Evolutionary conservation across 75 land plant genomes (phyloP), one percentile per base, ranked within the genome.

Genomic region (Pinus albicaulis): DNA sequence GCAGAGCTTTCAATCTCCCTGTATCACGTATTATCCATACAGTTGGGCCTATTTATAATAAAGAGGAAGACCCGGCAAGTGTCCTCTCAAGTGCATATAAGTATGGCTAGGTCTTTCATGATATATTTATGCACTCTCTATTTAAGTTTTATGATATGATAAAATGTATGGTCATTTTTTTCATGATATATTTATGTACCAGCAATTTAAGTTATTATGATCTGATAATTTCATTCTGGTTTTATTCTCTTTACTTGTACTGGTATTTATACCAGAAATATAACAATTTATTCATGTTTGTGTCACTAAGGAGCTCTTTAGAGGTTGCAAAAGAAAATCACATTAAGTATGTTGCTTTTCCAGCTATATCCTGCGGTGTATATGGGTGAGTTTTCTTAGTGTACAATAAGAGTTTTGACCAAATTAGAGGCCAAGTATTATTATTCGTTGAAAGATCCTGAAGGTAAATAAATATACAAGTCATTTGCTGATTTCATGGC

Each of bases 291-390:
- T 55, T 23, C 53, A 41, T 69, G 23, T 23, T 78, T 68, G 53
- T 71, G 73, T 16, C 4, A 24, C 48, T 76, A 86, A 93, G 95
- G 76, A 96, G 80, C 78, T 79, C 90, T 75, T 71, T 96, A 53
- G 72, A 15, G 26, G 77, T 94, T 73, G 97, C 98, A 17, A 82
- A 78, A 57, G 87, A 93, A 75, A 88, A 83, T 56, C 86, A 80
- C 63, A 76, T 94, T 55, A 86, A 89, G 57, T 92, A 92, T 76
- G 84, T 96, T 84, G 99, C 98, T 31, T 96, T 96, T 81, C 88
- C 98, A 74, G 99, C 98, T 56, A 90, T 96, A 73, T 96, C 99
- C 3, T 96, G 99, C 79, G 98, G 99, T 75, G 78, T 90, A 15
- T 96, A 80, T 81, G 77, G 95, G 95, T 96, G 82, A 76, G 87